Percentiles rank a stretch among this genome's conserved stretches.
Evolutionary conservation across 202 grass and related monocot genomes (phyloP).

Genomic region (Carex arenaria): DNA sequence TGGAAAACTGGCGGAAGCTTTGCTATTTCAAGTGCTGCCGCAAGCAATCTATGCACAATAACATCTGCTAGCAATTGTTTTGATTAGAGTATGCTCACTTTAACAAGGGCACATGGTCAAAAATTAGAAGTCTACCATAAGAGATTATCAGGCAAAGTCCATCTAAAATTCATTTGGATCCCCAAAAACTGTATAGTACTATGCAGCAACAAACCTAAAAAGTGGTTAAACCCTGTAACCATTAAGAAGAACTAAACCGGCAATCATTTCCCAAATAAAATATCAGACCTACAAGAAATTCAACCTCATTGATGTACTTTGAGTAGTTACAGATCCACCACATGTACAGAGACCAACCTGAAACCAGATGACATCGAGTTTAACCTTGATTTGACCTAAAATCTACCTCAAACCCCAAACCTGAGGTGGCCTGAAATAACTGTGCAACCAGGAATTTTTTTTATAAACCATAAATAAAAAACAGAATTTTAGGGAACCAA

Average conservation of each 20-base stretch:
- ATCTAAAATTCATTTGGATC: not conserved
- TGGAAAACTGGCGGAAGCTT: constrained; percentile 93
- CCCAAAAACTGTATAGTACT: not conserved
- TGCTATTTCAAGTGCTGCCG: constrained; percentile 81
- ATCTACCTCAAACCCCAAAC: no score
- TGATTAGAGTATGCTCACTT: not conserved
- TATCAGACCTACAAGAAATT: not conserved
- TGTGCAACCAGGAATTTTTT: no score
- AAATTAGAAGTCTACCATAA: not conserved
- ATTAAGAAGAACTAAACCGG: not conserved
- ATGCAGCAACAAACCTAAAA: not conserved
- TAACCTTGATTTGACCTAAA: no score
- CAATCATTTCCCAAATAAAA: not conserved
- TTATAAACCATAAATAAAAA: no score
- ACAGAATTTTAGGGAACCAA: no score
- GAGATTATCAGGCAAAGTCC: not conserved
- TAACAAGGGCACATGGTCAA: not conserved
- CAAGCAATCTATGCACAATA: constrained; percentile 91
- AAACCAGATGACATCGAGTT: not conserved
- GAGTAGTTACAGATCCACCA: not conserved
- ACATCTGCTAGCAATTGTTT: constrained; percentile 60
- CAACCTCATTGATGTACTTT: not conserved
- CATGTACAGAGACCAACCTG: not conserved
- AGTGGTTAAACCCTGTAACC: not conserved
- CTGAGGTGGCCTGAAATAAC: no score